Conservation (phyloP, 345 rosid species). For the Citrus medica region DNA sequence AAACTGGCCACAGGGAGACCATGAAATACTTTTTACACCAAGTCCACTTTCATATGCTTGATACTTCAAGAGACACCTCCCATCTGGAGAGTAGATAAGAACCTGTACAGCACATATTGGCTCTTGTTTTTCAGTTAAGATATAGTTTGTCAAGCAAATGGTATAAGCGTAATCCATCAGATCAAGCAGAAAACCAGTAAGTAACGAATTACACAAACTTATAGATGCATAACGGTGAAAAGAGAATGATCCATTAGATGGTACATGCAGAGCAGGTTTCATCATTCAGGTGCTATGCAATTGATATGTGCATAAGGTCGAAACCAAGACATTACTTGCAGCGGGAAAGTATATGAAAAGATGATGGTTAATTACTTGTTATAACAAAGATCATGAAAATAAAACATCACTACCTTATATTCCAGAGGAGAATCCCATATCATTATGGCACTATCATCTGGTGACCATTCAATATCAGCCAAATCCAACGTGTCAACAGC, state of each 20-base stretch:
- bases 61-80: slow-evolving; percentile 87
- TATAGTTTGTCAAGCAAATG: background rate
- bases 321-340: background rate
- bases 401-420: slow-evolving; percentile 53
- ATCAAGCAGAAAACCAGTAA: background rate
- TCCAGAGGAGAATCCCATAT: slow-evolving; percentile 92
- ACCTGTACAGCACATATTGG: slow-evolving; percentile 47
- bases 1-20: slow-evolving; percentile 99
- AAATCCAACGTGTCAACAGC: slow-evolving; percentile 82
- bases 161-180: background rate
- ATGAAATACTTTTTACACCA: slow-evolving; percentile 86
- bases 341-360: background rate
- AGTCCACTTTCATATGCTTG: slow-evolving; percentile 98
- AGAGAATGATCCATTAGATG: background rate
- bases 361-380: background rate
- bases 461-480: slow-evolving; percentile 96
- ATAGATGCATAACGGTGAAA: background rate
- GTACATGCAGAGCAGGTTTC: background rate
- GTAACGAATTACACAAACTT: background rate
- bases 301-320: background rate
- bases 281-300: background rate
- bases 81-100: slow-evolving; percentile 92
- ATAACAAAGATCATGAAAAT: background rate
- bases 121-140: background rate
- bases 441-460: slow-evolving; percentile 84